Evolutionary conservation across 2,329 filamentous ascomycete species (phyloP).

Genomic region (Colletotrichum acutatum): DNA sequence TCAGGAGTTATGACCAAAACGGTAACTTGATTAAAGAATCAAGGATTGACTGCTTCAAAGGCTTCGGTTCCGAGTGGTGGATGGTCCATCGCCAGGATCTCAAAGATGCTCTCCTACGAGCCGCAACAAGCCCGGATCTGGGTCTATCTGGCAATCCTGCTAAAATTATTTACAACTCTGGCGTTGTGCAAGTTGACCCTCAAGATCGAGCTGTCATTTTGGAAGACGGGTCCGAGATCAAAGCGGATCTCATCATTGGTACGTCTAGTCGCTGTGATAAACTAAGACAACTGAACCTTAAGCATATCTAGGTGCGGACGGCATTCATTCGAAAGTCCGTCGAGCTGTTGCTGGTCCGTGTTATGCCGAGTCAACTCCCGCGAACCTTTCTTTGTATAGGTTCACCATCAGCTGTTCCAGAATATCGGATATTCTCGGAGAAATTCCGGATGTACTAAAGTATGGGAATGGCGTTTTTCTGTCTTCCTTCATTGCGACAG

Average conservation of each 20-base stretch:
- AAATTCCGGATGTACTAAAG: neutral
- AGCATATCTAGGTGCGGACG: neutral
- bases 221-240: neutral
- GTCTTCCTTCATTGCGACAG: neutral
- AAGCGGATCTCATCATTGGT: too few species aligned
- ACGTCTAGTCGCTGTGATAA: neutral
- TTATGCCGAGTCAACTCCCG: neutral
- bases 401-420: neutral
- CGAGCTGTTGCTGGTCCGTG: neutral
- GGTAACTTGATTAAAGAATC: neutral
- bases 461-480: neutral
- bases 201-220: neutral
- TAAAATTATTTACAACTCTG: neutral
- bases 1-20: neutral
- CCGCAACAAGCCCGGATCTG: neutral
- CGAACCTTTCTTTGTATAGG: neutral
- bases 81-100: neutral
- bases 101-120: neutral
- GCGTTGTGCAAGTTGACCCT: neutral
- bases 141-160: neutral
- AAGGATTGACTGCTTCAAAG: neutral
- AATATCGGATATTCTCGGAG: neutral
- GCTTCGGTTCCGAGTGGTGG: neutral
- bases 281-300: neutral
- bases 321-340: neutral